Percentiles rank a stretch among this genome's conserved stretches.
Conservation (phyloP, 1,139 yeast species). For the Zygoascus meyerae region DNA sequence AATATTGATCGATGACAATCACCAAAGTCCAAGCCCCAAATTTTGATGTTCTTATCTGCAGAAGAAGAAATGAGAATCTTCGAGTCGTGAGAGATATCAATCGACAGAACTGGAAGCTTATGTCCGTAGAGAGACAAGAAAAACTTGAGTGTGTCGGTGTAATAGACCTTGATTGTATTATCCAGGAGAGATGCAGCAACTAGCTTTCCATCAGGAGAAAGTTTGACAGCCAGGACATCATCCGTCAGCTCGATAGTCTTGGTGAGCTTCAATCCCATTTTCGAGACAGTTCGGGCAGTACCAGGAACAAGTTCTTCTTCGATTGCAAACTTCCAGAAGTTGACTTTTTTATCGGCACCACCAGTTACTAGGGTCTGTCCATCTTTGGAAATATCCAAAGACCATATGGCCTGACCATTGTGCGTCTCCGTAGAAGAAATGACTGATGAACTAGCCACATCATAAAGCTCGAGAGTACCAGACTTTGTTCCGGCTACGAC, state of each 20-base stretch:
- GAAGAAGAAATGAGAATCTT: constrained; percentile 86
- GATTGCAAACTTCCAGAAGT: constrained; percentile 80
- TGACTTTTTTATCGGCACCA: constrained; percentile 84
- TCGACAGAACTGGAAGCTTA: constrained; percentile 74
- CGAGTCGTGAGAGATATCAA: constrained; percentile 85
- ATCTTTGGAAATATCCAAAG: constrained; percentile 78
- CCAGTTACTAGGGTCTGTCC: constrained; percentile 86
- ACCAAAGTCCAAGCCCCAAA: constrained; percentile 98
- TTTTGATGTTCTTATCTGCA: constrained; percentile 93
- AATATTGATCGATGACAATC: constrained; percentile 95
- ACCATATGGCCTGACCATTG: constrained; percentile 79
- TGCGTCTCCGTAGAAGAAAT: constrained; percentile 67
- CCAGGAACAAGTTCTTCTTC: constrained; percentile 67
- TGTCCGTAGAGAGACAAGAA: constrained; percentile 90
- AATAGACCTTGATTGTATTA: constrained; percentile 90
- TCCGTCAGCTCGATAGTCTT: constrained; percentile 82
- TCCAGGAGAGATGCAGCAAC: constrained; percentile 84
- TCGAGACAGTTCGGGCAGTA: constrained; percentile 47
- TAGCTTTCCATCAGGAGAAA: constrained; percentile 75
- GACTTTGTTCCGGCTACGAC: constrained; percentile 86
- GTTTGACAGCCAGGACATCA: constrained; percentile 71
- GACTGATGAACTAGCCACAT: constrained; percentile 73
- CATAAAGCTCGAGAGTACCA: constrained; percentile 81
- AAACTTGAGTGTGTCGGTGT: constrained; percentile 77
- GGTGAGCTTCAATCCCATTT: constrained; percentile 60